phyloP scores from a whole-genome alignment of 805 yeast genomes.

The Candida maris region DNA sequence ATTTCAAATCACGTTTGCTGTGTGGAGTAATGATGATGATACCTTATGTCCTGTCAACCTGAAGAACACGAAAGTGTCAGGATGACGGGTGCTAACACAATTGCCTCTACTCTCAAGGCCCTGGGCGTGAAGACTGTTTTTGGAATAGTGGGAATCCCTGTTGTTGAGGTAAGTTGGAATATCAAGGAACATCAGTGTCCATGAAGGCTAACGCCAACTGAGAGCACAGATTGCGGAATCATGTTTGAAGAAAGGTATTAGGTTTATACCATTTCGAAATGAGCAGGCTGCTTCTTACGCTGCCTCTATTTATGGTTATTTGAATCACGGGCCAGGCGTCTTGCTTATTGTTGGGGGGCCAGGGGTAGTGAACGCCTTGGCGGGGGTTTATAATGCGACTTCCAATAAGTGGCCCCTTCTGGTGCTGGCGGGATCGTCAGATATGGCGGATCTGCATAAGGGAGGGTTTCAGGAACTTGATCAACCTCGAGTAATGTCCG shows the following conservation, averaged over 20 bases:
- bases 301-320: conserved; percentile 65
- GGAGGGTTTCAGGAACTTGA: conserved; percentile 75
- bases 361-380: conserved; percentile 62
- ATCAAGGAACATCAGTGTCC: neutral
- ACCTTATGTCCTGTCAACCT: too few species aligned
- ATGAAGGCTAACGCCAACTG: conserved; percentile 1
- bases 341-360: conserved; percentile 74
- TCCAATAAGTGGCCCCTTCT: conserved; percentile 64
- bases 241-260: conserved; percentile 48
- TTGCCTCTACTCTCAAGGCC: conserved; percentile 44
- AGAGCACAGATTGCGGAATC: conserved; percentile 50
- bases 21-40: too few species aligned
- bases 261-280: conserved; percentile 59
- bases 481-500: conserved; percentile 47
- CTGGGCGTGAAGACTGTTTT: conserved; percentile 57
- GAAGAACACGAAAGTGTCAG: too few species aligned
- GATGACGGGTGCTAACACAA: conserved; percentile 39
- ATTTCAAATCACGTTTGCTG: too few species aligned
- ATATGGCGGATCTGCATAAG: conserved; percentile 43
- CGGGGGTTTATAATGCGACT: conserved; percentile 63
- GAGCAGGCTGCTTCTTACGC: conserved; percentile 78
- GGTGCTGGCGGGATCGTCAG: conserved; percentile 61
- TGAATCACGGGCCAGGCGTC: conserved; percentile 64
- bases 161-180: conserved; percentile 46
- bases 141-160: conserved; percentile 75